Evolutionary conservation across 1,284 basidiomycete species (phyloP).

Genomic region (Xerocomus amazonicus): DNA sequence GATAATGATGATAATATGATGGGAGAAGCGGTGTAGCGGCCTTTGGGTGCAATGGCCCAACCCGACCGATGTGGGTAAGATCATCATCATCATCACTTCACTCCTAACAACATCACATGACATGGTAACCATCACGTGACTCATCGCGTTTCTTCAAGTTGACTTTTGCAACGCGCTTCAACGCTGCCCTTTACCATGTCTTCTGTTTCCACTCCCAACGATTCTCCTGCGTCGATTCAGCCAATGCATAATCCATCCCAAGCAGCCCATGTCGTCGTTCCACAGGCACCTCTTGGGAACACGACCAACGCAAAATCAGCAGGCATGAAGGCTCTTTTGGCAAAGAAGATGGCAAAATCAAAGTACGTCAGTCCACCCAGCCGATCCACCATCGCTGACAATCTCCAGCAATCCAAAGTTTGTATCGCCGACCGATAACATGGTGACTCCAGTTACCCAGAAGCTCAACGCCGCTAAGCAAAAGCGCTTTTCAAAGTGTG

Average conservation of each 20-base stretch:
- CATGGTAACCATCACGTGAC: slow-evolving; percentile 23
- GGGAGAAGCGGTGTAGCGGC: too few relatives aligned
- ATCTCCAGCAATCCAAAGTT: slow-evolving; percentile 65
- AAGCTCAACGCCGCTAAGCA: slow-evolving; percentile 87
- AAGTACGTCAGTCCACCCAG: slow-evolving; percentile 49
- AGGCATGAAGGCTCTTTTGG: slow-evolving; percentile 83
- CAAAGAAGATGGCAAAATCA: slow-evolving; percentile 83
- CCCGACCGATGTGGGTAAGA: too few relatives aligned
- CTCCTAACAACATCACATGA: slow-evolving; percentile 15
- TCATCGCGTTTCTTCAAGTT: slow-evolving; percentile 26
- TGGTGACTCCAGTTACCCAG: slow-evolving; percentile 88
- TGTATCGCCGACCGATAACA: slow-evolving; percentile 88
- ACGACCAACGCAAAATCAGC: slow-evolving; percentile 48
- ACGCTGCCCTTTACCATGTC: slow-evolving; percentile 45
- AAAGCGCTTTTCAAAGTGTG: slow-evolving; percentile 87
- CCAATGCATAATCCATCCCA: slow-evolving; percentile 82
- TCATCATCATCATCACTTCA: too few relatives aligned
- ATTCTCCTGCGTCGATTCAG: slow-evolving; percentile 66
- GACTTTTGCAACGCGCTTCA: slow-evolving; percentile 15
- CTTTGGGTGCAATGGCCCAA: too few relatives aligned
- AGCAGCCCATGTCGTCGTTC: slow-evolving; percentile 73
- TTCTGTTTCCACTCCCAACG: slow-evolving; percentile 53
- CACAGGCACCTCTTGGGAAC: slow-evolving; percentile 76
- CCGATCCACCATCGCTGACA: slow-evolving; percentile 1
- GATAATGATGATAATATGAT: too few relatives aligned